Evolutionary conservation across 306 rosid genomes (phyloP).

Genomic region (Vicia faba): DNA sequence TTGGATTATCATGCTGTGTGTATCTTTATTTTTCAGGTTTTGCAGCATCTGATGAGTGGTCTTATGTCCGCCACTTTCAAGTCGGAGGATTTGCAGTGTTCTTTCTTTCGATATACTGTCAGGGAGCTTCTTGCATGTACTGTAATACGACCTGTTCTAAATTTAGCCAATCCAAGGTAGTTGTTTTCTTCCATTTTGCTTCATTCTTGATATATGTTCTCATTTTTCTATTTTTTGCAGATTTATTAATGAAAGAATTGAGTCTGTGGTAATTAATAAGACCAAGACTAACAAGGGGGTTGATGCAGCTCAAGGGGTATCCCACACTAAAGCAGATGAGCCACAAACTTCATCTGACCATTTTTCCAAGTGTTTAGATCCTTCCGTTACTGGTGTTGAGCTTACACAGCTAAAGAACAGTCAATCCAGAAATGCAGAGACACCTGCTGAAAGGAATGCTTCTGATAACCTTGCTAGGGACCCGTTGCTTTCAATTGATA

Average conservation of each 20-base stretch:
- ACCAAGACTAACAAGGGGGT: constrained; percentile 61
- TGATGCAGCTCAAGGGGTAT: constrained; percentile 44
- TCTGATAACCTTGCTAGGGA: constrained; percentile 63
- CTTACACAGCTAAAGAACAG: constrained; percentile 76
- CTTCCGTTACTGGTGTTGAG: constrained; percentile 89
- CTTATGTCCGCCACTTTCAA: constrained; percentile 77
- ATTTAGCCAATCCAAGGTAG: constrained; percentile 90
- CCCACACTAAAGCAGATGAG: constrained; percentile 59
- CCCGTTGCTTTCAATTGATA: constrained; percentile 77
- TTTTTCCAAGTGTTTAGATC: constrained; percentile 67
- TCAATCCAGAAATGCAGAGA: constrained; percentile 49
- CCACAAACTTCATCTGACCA: constrained; percentile 57
- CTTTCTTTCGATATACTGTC: constrained; percentile 73
- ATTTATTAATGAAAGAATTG: constrained; percentile 93
- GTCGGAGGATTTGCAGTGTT: constrained; percentile 85
- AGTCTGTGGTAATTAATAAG: constrained; percentile 67
- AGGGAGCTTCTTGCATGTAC: constrained; percentile 99
- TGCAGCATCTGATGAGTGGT: constrained; percentile 91
- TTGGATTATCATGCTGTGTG: constrained; percentile 42
- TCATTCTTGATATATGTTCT: constrained; percentile 32
- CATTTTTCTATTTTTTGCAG: constrained; percentile 56
- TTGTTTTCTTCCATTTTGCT: constrained; percentile 30
- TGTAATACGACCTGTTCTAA: constrained; percentile 86
- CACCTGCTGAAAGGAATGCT: constrained; percentile 42
- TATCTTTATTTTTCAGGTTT: constrained; percentile 62